A percentile compares a stretch with the other conserved stretches of the same genome.
These are phyloP conservation scores for Rhynchospora tenuis DNA, from an alignment of 176 grass and related monocot genomes.

Conservation along the genomic window DNA sequence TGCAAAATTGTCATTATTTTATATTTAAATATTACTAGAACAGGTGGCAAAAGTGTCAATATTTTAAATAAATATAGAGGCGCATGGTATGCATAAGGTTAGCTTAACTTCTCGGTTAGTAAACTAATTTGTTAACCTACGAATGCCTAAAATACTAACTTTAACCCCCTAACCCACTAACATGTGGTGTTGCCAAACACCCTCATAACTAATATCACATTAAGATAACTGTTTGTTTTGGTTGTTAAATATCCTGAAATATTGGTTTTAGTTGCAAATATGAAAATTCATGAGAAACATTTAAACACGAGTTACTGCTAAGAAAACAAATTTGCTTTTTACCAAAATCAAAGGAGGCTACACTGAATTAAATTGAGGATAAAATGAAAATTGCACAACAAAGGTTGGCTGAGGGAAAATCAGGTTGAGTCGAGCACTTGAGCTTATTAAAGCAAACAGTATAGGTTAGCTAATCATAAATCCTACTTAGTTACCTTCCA, in stretches of 20 bases:
- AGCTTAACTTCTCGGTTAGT: no score
- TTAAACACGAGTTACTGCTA: neutral
- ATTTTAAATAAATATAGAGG: neutral
- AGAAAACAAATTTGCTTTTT: neutral
- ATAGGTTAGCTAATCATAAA: neutral
- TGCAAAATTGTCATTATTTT: neutral
- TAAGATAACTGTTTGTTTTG: neutral
- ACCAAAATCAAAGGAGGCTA: neutral
- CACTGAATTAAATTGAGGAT: neutral
- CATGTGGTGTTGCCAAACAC: no score
- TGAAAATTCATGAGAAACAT: neutral
- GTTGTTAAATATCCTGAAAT: neutral
- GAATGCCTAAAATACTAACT: no score
- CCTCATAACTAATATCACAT: neutral
- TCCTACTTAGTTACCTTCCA: constrained; percentile 46
- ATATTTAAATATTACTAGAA: neutral
- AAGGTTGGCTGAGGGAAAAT: neutral
- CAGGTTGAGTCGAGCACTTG: neutral
- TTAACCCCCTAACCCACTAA: no score
- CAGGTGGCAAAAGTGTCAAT: neutral
- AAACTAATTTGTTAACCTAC: no score
- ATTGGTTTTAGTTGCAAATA: neutral
- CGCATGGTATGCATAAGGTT: no score
- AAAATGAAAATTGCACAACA: neutral
- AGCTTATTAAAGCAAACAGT: neutral